Evolutionary conservation across 106 monocot species (phyloP).

Genomic region (Cymbidium sinense): DNA sequence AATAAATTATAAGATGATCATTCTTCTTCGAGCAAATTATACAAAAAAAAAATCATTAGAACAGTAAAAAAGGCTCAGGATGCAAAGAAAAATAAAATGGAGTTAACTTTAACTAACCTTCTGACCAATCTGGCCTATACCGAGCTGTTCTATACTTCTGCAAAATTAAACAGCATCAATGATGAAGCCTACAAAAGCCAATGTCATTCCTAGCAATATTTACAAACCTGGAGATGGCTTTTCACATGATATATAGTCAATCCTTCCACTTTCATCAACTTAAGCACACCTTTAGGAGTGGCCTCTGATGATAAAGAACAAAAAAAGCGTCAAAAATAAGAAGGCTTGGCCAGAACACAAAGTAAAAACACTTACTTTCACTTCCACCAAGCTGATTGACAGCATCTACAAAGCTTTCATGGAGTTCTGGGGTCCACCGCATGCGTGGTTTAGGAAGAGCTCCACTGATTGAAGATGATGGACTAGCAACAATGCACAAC

Average conservation of each 20-base stretch:
- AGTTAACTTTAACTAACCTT: conserved; percentile 27
- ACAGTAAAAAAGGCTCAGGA: not conserved
- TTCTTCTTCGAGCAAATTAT: not conserved
- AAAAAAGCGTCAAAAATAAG: not conserved
- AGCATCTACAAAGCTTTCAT: conserved; percentile 75
- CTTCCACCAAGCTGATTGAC: conserved; percentile 85
- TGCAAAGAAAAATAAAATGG: not conserved
- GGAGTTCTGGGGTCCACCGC: conserved; percentile 78
- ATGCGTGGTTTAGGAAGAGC: conserved; percentile 45
- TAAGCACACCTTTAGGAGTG: conserved; percentile 90
- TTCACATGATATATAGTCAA: conserved; percentile 96
- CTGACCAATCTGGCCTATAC: conserved; percentile 42
- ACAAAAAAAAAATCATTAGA: not conserved
- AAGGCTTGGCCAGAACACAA: not conserved
- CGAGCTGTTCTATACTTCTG: conserved; percentile 73
- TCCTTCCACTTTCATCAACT: conserved; percentile 76
- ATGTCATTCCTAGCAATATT: not conserved
- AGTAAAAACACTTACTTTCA: conserved; percentile 46
- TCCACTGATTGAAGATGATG: conserved; percentile 36
- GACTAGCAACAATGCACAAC: conserved; percentile 14
- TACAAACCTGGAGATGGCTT: conserved; percentile 82
- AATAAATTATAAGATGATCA: not conserved
- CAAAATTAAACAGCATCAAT: conserved; percentile 10
- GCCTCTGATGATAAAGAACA: conserved; percentile 38
- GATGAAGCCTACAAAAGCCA: conserved; percentile 1